A percentile compares a stretch with the other conserved stretches of the same genome.
These are phyloP conservation scores for Suillus brevipes DNA, from an alignment of 768 basidiomycete species.

Conservation along the genomic window DNA sequence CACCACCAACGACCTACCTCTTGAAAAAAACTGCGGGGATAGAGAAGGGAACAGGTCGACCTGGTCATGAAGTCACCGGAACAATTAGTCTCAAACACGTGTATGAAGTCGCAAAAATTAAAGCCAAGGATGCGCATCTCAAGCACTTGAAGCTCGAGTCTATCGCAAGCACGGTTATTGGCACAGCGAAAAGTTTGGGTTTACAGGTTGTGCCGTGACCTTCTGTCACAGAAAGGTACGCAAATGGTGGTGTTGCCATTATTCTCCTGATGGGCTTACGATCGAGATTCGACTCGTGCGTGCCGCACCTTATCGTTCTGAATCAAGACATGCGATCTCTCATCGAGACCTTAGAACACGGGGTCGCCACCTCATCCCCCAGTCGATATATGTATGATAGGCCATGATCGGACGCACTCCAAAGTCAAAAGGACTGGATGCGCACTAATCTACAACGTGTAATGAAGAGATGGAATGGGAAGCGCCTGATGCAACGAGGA, in stretches of 20 bases:
- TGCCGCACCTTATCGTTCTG: slow-evolving; percentile 28
- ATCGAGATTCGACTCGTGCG: slow-evolving; percentile 19
- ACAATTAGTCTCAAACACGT: slow-evolving; percentile 94
- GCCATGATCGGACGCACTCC: slow-evolving; percentile 18
- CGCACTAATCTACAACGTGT: slow-evolving; percentile 32
- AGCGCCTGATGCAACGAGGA: slow-evolving; percentile 30
- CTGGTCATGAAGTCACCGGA: slow-evolving; percentile 75
- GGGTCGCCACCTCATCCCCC: slow-evolving; percentile 16
- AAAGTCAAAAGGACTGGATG: slow-evolving; percentile 18
- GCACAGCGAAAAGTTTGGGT: slow-evolving; percentile 86
- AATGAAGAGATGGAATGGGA: slow-evolving; percentile 31
- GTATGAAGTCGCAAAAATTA: slow-evolving; percentile 98
- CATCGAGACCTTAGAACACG: slow-evolving; percentile 10
- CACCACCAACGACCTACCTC: slow-evolving; percentile 87
- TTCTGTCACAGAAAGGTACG: slow-evolving; percentile 27
- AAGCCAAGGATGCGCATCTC: slow-evolving; percentile 86
- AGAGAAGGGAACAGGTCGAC: slow-evolving; percentile 85
- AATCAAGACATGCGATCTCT: slow-evolving; percentile 14
- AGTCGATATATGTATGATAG: slow-evolving; percentile 23
- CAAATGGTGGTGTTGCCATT: slow-evolving; percentile 1
- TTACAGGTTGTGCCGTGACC: slow-evolving; percentile 85
- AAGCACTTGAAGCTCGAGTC: slow-evolving; percentile 84
- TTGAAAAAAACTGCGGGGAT: slow-evolving; percentile 89
- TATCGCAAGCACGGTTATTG: slow-evolving; percentile 85
- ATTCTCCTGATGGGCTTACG: slow-evolving; percentile 8